These are phyloP conservation scores for Penicillium expansum DNA, from an alignment of 2,329 filamentous ascomycete genomes.

Conservation along the genomic window DNA sequence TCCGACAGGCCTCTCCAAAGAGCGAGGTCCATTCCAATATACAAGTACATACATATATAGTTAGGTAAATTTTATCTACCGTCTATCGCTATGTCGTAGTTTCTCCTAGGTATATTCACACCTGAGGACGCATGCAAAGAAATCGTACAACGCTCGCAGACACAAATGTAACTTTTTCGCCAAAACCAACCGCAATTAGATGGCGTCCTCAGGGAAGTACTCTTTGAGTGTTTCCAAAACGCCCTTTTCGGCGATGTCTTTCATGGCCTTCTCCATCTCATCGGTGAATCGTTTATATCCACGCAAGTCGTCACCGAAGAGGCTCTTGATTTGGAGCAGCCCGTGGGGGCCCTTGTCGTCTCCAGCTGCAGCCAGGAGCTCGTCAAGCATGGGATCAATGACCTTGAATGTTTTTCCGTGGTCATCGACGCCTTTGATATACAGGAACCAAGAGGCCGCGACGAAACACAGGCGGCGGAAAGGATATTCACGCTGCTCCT, in stretches of 20 bases:
- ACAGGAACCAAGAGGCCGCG: slow-evolving; percentile 52
- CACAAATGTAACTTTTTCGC: slow-evolving; percentile 7
- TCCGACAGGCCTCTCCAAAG: neutral
- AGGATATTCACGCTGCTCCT: neutral
- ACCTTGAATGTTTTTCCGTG: slow-evolving; percentile 40
- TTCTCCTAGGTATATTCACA: slow-evolving; percentile 7
- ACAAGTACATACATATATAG: neutral
- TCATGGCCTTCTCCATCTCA: slow-evolving; percentile 49
- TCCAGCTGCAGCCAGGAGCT: slow-evolving; percentile 48
- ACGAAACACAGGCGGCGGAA: slow-evolving; percentile 51
- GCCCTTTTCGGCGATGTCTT: slow-evolving; percentile 49
- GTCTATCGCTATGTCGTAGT: slow-evolving; percentile 20
- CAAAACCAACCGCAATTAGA: slow-evolving; percentile 22
- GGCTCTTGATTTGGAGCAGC: slow-evolving; percentile 47
- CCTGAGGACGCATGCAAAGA: slow-evolving; percentile 12
- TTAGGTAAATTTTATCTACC: slow-evolving; percentile 7
- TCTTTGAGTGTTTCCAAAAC: slow-evolving; percentile 46
- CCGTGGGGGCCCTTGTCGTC: slow-evolving; percentile 44
- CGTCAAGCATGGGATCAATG: slow-evolving; percentile 52
- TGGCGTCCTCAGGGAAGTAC: slow-evolving; percentile 46
- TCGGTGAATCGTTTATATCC: slow-evolving; percentile 49
- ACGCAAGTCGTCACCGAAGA: slow-evolving; percentile 55
- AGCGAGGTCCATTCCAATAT: neutral
- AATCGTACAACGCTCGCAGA: slow-evolving; percentile 19
- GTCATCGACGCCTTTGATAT: slow-evolving; percentile 53